phyloP scores from a whole-genome alignment of 106 monocot species.

The Amphibolis antarctica region DNA sequence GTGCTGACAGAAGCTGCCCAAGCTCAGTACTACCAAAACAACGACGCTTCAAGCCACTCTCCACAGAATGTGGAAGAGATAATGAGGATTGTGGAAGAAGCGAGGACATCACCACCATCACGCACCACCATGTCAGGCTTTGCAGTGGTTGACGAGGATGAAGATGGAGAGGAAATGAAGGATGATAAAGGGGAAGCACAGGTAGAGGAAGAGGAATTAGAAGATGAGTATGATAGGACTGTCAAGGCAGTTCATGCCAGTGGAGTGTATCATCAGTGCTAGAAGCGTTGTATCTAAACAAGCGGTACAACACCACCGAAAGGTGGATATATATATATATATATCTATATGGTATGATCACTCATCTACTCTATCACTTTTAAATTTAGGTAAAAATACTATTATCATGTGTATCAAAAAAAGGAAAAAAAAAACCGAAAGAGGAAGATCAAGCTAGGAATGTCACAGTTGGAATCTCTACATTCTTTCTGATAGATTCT shows the following conservation, averaged over 20 bases:
- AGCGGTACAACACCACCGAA: no score
- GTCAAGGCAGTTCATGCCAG: conserved; percentile 40
- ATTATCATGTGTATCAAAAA: no score
- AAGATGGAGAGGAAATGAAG: conserved; percentile 39
- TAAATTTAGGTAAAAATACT: no score
- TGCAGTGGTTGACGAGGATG: conserved; percentile 39
- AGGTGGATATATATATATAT: no score
- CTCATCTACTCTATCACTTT: no score
- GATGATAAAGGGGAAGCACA: conserved; percentile 1
- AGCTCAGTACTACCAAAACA: conserved; percentile 48
- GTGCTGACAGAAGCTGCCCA: conserved; percentile 67
- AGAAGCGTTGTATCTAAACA: no score
- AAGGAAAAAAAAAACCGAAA: no score
- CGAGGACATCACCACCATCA: conserved; percentile 36
- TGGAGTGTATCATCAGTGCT: background rate
- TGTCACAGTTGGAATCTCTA: no score
- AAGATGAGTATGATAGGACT: conserved; percentile 43
- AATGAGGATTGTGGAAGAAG: conserved; percentile 61
- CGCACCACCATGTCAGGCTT: conserved; percentile 38
- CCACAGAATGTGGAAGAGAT: conserved; percentile 54
- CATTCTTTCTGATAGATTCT: no score
- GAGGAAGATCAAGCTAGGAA: no score
- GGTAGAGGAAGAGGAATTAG: conserved; percentile 38
- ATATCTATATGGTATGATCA: no score
- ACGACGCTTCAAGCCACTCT: conserved; percentile 45